These are phyloP conservation scores for Pisolithus orientalis DNA, from an alignment of 768 basidiomycete species.

Conservation along the genomic window DNA sequence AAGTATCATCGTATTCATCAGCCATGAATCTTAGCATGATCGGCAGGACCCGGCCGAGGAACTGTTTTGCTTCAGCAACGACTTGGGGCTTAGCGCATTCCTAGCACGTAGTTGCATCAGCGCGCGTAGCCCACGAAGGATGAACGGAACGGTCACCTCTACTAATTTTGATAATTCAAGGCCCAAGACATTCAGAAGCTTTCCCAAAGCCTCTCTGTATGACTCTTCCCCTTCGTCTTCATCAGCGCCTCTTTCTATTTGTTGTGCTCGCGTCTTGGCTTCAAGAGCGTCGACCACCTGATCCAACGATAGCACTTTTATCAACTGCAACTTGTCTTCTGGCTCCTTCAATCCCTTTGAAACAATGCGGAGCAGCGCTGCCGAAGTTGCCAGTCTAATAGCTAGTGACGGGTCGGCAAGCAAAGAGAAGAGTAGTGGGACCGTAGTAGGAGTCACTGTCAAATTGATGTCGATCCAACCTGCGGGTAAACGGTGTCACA, in stretches of 20 bases:
- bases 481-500: slow-evolving; percentile 25
- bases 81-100: slow-evolving; percentile 55
- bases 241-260: slow-evolving; percentile 56
- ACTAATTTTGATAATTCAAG: slow-evolving; percentile 75
- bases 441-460: slow-evolving; percentile 85
- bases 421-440: slow-evolving; percentile 78
- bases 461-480: slow-evolving; percentile 98
- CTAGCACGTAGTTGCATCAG: slow-evolving; percentile 29
- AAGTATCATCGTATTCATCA: slow-evolving; percentile 87
- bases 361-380: slow-evolving; percentile 78
- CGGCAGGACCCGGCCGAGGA: slow-evolving; percentile 67
- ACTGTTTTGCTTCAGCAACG: slow-evolving; percentile 53
- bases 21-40: slow-evolving; percentile 84
- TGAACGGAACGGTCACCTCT: slow-evolving; percentile 45
- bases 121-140: not conserved
- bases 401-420: slow-evolving; percentile 72
- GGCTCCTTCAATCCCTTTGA: slow-evolving; percentile 91
- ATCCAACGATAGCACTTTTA: slow-evolving; percentile 83
- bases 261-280: slow-evolving; percentile 62
- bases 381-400: slow-evolving; percentile 78
- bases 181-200: slow-evolving; percentile 75
- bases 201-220: slow-evolving; percentile 85
- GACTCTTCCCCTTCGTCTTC: slow-evolving; percentile 85
- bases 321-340: slow-evolving; percentile 79
- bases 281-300: slow-evolving; percentile 80